A percentile compares a stretch with the other conserved stretches of the same genome.
phyloP scores from a whole-genome alignment of 2,329 filamentous ascomycete species.

The Arthrobotrys pseudoclavata region DNA sequence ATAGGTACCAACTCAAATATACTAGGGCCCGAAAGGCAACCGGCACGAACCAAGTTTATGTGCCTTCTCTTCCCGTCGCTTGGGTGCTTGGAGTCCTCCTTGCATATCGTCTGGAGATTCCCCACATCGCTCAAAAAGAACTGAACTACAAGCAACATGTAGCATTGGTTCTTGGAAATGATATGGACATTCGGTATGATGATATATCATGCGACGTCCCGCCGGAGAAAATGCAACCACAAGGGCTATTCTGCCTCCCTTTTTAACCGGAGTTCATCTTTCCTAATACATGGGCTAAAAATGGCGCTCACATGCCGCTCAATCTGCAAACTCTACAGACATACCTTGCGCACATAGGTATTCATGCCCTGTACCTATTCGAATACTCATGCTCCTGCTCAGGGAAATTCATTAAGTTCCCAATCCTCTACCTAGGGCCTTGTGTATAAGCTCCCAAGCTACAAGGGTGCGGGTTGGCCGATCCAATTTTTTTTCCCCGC shows the following conservation, averaged over 20 bases:
- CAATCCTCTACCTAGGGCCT: constrained; percentile 14
- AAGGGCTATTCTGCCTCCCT: constrained; percentile 20
- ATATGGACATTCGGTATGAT: background rate
- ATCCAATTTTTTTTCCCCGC: constrained; percentile 12
- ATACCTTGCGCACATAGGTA: background rate
- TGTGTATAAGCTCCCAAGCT: constrained; percentile 43
- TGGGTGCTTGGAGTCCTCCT: constrained; percentile 26
- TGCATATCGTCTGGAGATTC: constrained; percentile 28
- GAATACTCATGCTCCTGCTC: background rate
- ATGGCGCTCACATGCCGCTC: constrained; percentile 27
- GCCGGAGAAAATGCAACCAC: background rate
- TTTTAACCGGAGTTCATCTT: constrained; percentile 47
- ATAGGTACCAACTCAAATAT: constrained; percentile 15
- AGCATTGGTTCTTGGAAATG: background rate
- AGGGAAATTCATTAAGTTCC: constrained; percentile 24
- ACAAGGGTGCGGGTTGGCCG: constrained; percentile 2
- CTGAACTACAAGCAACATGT: background rate
- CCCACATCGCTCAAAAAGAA: constrained; percentile 17
- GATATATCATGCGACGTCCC: background rate
- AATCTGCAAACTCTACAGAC: background rate
- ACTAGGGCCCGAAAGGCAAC: constrained; percentile 27
- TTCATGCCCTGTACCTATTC: background rate
- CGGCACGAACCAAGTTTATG: constrained; percentile 14
- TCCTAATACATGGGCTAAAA: constrained; percentile 25
- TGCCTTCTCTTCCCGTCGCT: constrained; percentile 55